Base-by-base conservation (phyloP, 192 early-diverging fungal species). In the Chytriomyces sp. region DNA sequence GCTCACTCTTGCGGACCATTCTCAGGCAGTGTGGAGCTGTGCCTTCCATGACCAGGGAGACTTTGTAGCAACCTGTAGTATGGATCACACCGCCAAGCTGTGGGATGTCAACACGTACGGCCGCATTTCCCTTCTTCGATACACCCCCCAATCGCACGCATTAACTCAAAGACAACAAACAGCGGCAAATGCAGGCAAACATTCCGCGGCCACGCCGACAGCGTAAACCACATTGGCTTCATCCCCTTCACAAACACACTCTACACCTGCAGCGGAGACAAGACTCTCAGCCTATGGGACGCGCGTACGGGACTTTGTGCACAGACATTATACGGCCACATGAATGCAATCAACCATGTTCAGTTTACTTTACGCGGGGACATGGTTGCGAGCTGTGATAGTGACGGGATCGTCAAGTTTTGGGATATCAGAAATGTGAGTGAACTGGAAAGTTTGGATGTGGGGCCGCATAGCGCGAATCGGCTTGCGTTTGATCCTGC, bases 1-100 rank as follows among this genome's bases (percentile, higher is more conserved):
- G 1, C 45, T 81, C 2, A 86, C 86, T 20, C 72, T 89, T 6
- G 61, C 67, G 7, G 88, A 89, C 43, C 88, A 89, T 74, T 87
- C 88, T 0, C 85, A 87, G 73, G 82, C 88, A 3, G 88, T 88
- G 10, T 89, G 88, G 88, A 60, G 76, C 45, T 89, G 87, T 70
- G 81, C 84, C 0, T 89, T 87, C 78, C 88, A 89, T 57, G 88
- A 89, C 64, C 74, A 68, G n/a, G 88, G 88, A 11, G 82, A 85
- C 48, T 84, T 83, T 60, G 50, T 89, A 7, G 84, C 77, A 5
- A 82, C 59, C 70, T 74, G 82, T n/a, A 83, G 83, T 0, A 86
- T 87, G 86, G 88, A 89, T 72, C 84, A 86, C 46, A 89, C 88
- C 4, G 83, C 82, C 1, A 89, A 89, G 73, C 70, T 89, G 23